A percentile compares a stretch with the other conserved stretches of the same genome.
Evolutionary conservation across 148 eudicot genomes (phyloP).

Genomic region (Camellia lanceoleosa): DNA sequence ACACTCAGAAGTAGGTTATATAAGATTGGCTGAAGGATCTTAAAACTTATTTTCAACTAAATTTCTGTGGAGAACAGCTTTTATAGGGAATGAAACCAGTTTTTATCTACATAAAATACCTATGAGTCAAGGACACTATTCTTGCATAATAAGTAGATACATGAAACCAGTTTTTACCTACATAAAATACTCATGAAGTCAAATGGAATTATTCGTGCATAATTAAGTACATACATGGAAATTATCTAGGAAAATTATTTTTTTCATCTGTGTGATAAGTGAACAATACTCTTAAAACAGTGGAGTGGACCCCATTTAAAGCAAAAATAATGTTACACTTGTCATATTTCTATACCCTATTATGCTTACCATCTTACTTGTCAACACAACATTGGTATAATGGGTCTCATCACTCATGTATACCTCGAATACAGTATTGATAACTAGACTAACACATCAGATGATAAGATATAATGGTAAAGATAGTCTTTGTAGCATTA

Average conservation of each 20-base stretch:
- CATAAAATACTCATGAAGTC: neutral
- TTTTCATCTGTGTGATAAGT: no score
- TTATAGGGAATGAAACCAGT: constrained; percentile 16
- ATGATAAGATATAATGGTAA: neutral
- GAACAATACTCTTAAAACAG: no score
- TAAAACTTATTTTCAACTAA: neutral
- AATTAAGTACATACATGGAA: neutral
- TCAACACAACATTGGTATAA: no score
- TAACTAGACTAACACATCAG: no score
- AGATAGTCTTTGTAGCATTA: neutral
- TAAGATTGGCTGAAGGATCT: neutral
- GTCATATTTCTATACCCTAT: no score
- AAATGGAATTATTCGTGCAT: neutral
- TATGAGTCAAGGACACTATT: neutral
- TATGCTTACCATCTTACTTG: no score
- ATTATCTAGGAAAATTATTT: neutral
- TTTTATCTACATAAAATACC: no score
- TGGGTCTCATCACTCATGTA: no score
- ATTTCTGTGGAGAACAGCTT: neutral
- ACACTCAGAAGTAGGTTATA: neutral
- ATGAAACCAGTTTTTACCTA: neutral
- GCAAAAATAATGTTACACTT: no score
- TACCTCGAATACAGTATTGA: no score
- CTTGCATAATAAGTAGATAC: neutral
- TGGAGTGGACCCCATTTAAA: no score